Conservation (phyloP, 2,329 filamentous ascomycete genomes). For the Aspergillus phoenicis region DNA sequence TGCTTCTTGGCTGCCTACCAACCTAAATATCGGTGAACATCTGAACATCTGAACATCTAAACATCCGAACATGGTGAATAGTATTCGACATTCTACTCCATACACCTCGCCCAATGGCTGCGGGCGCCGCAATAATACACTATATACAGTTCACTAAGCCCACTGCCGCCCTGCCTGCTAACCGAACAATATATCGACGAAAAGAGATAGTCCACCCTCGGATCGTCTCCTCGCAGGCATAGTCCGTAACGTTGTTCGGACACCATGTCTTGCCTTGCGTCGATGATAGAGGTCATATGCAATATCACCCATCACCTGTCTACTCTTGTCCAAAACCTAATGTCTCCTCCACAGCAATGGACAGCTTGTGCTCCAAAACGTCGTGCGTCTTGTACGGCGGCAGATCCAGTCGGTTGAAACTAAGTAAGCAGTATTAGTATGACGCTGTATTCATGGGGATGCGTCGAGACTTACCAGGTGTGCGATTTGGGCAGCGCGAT, state of each 20-base stretch:
- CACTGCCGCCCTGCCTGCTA: not conserved
- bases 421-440: constrained; percentile 39
- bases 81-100: not conserved
- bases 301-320: constrained; percentile 22
- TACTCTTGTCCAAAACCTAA: constrained; percentile 99
- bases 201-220: not conserved
- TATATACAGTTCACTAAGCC: constrained; percentile 9
- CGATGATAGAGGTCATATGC: constrained; percentile 15
- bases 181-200: not conserved
- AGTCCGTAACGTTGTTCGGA: not conserved
- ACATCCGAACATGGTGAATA: no score
- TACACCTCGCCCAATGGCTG: constrained; percentile 6
- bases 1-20: no score
- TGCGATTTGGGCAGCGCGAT: constrained; percentile 93
- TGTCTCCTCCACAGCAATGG: constrained; percentile 96
- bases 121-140: constrained; percentile 7
- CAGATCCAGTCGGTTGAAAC: constrained; percentile 95
- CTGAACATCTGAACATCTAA: no score
- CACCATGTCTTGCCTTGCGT: not conserved
- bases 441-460: no score
- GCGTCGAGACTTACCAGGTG: constrained; percentile 73
- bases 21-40: no score
- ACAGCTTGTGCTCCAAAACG: constrained; percentile 82
- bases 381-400: constrained; percentile 91
- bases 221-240: not conserved